Percentiles rank a stretch among this genome's conserved stretches.
These are phyloP conservation scores for Fraxinus albicans DNA, from an alignment of 305 asterid genomes.

Conservation along the genomic window DNA sequence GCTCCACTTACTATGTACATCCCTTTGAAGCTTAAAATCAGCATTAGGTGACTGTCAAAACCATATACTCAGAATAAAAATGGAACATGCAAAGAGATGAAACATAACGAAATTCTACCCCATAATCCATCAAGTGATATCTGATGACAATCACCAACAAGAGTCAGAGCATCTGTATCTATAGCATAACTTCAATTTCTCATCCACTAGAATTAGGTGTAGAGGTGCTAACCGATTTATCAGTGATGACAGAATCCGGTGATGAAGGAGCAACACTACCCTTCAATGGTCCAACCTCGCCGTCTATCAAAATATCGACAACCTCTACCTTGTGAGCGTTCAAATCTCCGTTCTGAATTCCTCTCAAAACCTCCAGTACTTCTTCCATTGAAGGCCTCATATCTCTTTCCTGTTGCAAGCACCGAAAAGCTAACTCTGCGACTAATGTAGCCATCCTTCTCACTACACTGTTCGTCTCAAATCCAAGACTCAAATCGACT, in stretches of 20 bases:
- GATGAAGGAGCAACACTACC: conserved; percentile 39
- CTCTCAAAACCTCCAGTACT: conserved; percentile 48
- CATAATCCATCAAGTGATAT: not conserved
- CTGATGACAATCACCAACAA: conserved; percentile 20
- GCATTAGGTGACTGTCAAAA: not conserved
- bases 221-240: conserved; percentile 36
- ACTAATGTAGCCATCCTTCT: conserved; percentile 64
- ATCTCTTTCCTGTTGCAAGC: conserved; percentile 79
- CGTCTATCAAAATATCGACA: conserved; percentile 56
- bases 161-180: not conserved
- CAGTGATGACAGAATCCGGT: conserved; percentile 36
- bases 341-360: conserved; percentile 55
- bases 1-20: conserved; percentile 32
- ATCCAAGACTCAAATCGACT: conserved; percentile 63
- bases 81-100: conserved; percentile 3
- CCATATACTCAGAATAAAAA: conserved; percentile 4
- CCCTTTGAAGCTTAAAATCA: conserved; percentile 16
- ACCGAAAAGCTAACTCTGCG: conserved; percentile 71
- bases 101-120: conserved; percentile 6
- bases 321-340: conserved; percentile 54
- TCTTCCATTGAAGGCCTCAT: conserved; percentile 88
- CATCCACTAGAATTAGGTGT: conserved; percentile 46
- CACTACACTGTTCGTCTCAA: conserved; percentile 36
- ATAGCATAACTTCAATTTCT: conserved; percentile 17
- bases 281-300: conserved; percentile 39